Conservation (phyloP, 2,329 filamentous ascomycete genomes). For the Westerdykella aurantiaca region DNA sequence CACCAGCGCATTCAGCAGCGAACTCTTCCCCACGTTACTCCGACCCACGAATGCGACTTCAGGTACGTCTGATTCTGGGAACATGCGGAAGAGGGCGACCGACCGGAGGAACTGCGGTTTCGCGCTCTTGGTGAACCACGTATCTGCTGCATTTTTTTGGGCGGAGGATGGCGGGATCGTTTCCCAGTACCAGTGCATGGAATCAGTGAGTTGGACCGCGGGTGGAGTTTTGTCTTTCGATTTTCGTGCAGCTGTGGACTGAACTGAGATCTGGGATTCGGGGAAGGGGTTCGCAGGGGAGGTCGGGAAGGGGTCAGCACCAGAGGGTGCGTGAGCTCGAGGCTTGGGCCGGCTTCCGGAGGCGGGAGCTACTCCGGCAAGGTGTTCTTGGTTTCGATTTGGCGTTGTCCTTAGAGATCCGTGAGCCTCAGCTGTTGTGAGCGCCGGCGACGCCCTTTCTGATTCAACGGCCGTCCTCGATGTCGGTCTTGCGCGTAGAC, state of each 20-base stretch:
- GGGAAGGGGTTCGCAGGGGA: background rate
- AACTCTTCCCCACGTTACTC: slow-evolving; percentile 66
- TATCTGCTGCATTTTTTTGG: slow-evolving; percentile 38
- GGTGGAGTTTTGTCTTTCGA: background rate
- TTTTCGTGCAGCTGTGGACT: background rate
- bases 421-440: too few relatives aligned
- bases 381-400: too few relatives aligned
- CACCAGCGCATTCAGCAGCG: slow-evolving; percentile 57
- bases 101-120: slow-evolving; percentile 52
- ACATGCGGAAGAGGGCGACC: slow-evolving; percentile 54
- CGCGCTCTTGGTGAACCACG: slow-evolving; percentile 40
- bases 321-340: too few relatives aligned
- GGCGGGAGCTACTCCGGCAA: too few relatives aligned
- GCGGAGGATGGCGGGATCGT: slow-evolving; percentile 20
- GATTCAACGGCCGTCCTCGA: too few relatives aligned
- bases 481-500: too few relatives aligned
- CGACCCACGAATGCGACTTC: slow-evolving; percentile 64
- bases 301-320: too few relatives aligned
- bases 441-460: too few relatives aligned
- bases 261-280: background rate
- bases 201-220: slow-evolving; percentile 1
- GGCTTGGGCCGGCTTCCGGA: too few relatives aligned
- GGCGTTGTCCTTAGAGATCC: too few relatives aligned
- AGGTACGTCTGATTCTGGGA: slow-evolving; percentile 50
- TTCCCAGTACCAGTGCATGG: slow-evolving; percentile 33